Conservation (phyloP, 306 rosid species). For the Inga oerstediana region DNA sequence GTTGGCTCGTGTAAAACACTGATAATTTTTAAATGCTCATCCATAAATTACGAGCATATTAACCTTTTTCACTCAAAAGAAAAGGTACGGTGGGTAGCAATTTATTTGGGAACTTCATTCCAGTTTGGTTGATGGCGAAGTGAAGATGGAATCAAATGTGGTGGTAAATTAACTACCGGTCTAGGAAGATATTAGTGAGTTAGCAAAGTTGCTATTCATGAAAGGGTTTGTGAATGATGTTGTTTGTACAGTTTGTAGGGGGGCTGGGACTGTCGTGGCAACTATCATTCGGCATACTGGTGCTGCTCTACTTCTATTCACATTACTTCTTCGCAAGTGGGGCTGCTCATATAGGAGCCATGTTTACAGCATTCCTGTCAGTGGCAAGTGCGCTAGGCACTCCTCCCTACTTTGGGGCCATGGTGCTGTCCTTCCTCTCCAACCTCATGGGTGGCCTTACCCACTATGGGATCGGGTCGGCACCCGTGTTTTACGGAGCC, state of each 20-base stretch:
- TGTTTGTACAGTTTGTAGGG: conserved; percentile 79
- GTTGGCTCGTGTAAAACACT: too few relatives aligned
- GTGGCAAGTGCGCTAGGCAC: conserved; percentile 95
- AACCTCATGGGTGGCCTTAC: conserved; percentile 99
- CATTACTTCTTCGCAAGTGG: conserved; percentile 99
- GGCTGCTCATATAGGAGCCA: conserved; percentile 99
- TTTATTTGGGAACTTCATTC: too few relatives aligned
- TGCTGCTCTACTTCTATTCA: conserved; percentile 93
- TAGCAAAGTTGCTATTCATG: neutral
- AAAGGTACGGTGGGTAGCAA: too few relatives aligned
- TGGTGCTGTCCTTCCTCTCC: conserved; percentile 91
- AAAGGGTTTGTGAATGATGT: neutral
- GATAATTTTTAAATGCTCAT: too few relatives aligned
- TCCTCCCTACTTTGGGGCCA: conserved; percentile 87
- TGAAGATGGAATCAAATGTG: too few relatives aligned
- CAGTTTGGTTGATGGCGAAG: too few relatives aligned
- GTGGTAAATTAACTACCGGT: too few relatives aligned
- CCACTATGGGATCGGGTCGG: conserved; percentile 97
- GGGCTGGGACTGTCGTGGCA: conserved; percentile 98
- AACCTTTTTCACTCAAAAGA: too few relatives aligned
- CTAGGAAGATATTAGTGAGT: neutral
- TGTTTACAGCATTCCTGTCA: conserved; percentile 96
- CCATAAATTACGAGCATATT: too few relatives aligned
- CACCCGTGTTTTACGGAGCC: conserved; percentile 94
- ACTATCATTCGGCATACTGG: conserved; percentile 84